Conservation (phyloP, 2,329 filamentous ascomycete species). For the Colletotrichum euphorbiae region DNA sequence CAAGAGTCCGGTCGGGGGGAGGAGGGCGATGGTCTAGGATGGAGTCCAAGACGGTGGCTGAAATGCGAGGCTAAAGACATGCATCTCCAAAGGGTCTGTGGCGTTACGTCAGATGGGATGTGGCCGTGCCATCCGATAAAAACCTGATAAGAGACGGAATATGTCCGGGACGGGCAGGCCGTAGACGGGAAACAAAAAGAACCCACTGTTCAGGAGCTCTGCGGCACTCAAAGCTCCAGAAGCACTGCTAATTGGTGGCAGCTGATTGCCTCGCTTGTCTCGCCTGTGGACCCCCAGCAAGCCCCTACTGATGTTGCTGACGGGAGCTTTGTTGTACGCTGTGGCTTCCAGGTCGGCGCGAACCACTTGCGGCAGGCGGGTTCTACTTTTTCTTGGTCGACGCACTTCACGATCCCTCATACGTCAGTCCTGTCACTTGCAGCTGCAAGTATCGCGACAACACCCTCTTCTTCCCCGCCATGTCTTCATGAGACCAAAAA, state of each 20-base stretch:
- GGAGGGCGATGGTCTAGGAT: constrained; percentile 1
- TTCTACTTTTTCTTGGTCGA: constrained; percentile 37
- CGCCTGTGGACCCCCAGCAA: constrained; percentile 27
- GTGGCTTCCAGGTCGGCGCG: constrained; percentile 40
- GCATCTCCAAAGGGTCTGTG: not conserved
- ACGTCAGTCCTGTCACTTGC: constrained; percentile 39
- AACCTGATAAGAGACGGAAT: constrained; percentile 16
- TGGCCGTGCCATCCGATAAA: constrained; percentile 26
- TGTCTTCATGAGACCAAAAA: constrained; percentile 31
- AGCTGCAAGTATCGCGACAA: constrained; percentile 39
- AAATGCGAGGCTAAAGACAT: not conserved
- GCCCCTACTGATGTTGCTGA: too few relatives aligned
- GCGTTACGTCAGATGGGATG: not conserved
- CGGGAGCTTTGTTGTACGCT: constrained; percentile 39
- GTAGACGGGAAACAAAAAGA: constrained; percentile 4
- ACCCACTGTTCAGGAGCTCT: constrained; percentile 18
- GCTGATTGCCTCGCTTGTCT: constrained; percentile 40
- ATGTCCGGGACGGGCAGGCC: constrained; percentile 25
- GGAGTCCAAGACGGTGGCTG: not conserved
- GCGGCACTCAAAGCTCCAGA: constrained; percentile 30
- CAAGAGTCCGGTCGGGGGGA: not conserved
- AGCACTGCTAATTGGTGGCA: constrained; percentile 36
- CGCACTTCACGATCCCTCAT: constrained; percentile 38
- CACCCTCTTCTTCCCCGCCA: constrained; percentile 24
- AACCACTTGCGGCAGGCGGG: constrained; percentile 38